These are phyloP conservation scores for Diatrype stigma DNA, from an alignment of 2,329 filamentous ascomycete genomes.

Conservation along the genomic window DNA sequence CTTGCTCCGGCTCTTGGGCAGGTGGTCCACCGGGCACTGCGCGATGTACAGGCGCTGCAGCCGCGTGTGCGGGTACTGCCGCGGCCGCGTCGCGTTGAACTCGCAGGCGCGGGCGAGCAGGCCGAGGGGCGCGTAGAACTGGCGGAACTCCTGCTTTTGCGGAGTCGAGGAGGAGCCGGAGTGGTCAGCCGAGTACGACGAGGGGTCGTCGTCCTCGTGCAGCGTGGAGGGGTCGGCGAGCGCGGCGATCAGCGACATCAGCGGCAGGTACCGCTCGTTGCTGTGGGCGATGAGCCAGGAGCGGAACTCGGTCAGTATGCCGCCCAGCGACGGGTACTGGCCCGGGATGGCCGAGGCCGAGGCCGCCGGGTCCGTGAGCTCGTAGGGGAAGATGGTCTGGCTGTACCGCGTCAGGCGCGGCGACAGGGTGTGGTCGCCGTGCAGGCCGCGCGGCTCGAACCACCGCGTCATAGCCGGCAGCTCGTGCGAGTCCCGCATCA, in stretches of 20 bases:
- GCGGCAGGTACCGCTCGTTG: not conserved
- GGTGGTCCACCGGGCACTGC: constrained; percentile 67
- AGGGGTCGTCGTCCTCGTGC: not conserved
- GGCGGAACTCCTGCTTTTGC: constrained; percentile 39
- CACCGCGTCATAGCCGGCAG: not conserved
- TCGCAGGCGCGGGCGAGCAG: constrained; percentile 58
- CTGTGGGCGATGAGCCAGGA: not conserved
- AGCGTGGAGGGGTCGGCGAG: not conserved
- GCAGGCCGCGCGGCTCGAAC: not conserved
- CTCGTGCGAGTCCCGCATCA: not conserved
- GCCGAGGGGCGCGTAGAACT: constrained; percentile 57
- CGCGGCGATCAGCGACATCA: not conserved
- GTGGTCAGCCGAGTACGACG: no score
- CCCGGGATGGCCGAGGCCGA: not conserved
- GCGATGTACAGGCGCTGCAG: constrained; percentile 71
- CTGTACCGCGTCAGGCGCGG: not conserved
- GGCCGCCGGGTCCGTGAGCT: not conserved
- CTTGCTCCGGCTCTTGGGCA: no score
- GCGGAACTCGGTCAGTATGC: not conserved
- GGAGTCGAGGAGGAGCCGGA: no score
- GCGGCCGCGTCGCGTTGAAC: constrained; percentile 37
- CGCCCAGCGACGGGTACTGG: not conserved
- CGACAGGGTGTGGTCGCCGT: not conserved
- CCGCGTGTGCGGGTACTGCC: not conserved
- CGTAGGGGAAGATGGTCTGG: not conserved